These are phyloP conservation scores for Plectosphaerella cucumerina DNA, from an alignment of 2,329 filamentous ascomycete genomes.

Conservation along the genomic window DNA sequence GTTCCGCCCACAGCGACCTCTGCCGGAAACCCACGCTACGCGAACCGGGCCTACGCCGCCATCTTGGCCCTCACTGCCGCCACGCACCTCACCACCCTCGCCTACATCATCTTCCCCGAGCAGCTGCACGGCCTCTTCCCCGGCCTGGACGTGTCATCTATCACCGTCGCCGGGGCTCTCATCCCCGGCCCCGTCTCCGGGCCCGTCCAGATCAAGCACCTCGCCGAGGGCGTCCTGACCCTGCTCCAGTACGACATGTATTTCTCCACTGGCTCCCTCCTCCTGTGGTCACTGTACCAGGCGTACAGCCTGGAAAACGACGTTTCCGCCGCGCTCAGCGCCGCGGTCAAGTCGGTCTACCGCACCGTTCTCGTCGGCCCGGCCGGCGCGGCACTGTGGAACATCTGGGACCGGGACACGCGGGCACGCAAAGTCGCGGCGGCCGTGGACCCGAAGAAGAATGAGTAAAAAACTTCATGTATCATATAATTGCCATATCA, in stretches of 20 bases:
- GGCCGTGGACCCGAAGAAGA: conserved; percentile 1
- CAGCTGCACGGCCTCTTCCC: not conserved
- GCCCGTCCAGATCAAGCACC: not conserved
- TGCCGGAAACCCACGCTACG: not conserved
- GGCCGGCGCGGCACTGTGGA: conserved; percentile 12
- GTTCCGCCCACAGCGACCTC: not conserved
- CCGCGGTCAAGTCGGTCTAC: conserved; percentile 2
- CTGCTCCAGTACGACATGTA: conserved; percentile 19
- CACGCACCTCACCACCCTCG: conserved; percentile 6
- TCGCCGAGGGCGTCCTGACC: conserved; percentile 7
- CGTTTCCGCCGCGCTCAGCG: not conserved
- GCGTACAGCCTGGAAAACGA: conserved; percentile 5
- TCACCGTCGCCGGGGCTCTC: conserved; percentile 2
- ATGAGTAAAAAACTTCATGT: not conserved
- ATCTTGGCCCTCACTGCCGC: conserved; percentile 5
- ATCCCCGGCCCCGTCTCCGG: conserved; percentile 10
- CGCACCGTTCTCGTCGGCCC: conserved; percentile 12
- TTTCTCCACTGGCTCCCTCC: conserved; percentile 7
- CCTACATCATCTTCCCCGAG: conserved; percentile 3
- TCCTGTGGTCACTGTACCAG: conserved; percentile 10
- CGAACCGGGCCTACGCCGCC: conserved; percentile 9
- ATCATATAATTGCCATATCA: conserved; percentile 21
- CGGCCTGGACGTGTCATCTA: not conserved
- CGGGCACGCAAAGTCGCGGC: not conserved
- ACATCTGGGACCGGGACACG: conserved; percentile 14